These are phyloP conservation scores for Colletotrichum salicis DNA, from an alignment of 2,329 filamentous ascomycete species.

Conservation along the genomic window DNA sequence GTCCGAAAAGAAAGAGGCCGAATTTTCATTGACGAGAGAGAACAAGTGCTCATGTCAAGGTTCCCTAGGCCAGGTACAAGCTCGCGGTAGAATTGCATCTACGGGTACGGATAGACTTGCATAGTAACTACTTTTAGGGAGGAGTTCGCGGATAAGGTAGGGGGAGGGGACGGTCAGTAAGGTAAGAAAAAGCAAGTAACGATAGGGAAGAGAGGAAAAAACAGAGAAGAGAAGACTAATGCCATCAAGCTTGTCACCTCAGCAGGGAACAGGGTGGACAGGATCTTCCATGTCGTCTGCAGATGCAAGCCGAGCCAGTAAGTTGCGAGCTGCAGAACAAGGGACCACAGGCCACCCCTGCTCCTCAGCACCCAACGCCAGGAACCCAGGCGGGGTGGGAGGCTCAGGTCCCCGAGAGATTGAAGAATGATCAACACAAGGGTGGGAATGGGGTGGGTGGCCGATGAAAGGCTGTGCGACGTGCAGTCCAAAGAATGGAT, in stretches of 20 bases:
- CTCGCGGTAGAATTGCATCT: neutral
- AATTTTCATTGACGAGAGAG: neutral
- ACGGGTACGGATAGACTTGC: neutral
- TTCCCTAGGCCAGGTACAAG: neutral
- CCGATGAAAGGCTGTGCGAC: constrained; percentile 4
- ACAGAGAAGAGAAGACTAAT: neutral
- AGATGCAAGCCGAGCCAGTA: neutral
- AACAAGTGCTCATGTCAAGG: neutral
- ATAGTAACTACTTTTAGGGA: neutral
- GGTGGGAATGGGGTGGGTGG: constrained; percentile 5
- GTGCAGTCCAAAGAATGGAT: neutral
- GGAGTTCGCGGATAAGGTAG: neutral
- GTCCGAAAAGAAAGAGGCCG: neutral
- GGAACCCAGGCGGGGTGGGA: constrained; percentile 4
- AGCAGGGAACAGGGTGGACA: constrained; percentile 1
- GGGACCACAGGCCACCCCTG: neutral
- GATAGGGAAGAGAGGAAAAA: neutral
- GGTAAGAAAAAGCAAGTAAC: neutral
- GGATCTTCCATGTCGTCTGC: neutral
- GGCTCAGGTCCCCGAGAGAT: constrained; percentile 14
- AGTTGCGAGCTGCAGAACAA: neutral
- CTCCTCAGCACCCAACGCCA: neutral
- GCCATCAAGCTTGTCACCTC: constrained; percentile 6
- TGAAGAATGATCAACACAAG: constrained; percentile 33
- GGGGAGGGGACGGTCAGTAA: neutral